These are phyloP conservation scores for Scenedesmus sp. DNA, from an alignment of 163 green algal genomes.

Conservation along the genomic window DNA sequence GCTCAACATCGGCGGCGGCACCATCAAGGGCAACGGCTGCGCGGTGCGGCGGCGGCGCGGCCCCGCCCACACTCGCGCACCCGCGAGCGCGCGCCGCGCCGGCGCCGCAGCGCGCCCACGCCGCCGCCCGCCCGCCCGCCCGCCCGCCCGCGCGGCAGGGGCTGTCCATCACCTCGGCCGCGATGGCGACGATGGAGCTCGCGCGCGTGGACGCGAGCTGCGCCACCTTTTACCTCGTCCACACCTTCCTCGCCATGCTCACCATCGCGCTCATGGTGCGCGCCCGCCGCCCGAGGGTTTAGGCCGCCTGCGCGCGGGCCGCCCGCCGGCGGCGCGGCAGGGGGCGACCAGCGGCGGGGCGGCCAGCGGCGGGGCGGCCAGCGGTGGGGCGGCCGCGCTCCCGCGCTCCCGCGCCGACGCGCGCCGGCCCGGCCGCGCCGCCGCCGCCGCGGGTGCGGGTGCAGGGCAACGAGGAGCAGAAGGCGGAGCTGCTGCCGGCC, in stretches of 20 bases:
- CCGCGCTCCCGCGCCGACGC: no score
- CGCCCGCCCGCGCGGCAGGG: slow-evolving; percentile 47
- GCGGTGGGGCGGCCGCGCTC: no score
- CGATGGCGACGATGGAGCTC: slow-evolving; percentile 80
- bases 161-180: slow-evolving; percentile 51
- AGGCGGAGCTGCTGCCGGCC: slow-evolving; percentile 78
- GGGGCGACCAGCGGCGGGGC: no score
- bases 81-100: no score
- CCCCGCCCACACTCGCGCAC: no score
- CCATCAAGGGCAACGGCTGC: slow-evolving; percentile 80
- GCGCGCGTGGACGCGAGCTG: slow-evolving; percentile 89
- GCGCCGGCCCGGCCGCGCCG: no score
- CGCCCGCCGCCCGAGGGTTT: no score
- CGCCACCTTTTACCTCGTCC: slow-evolving; percentile 93
- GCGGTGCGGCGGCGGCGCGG: slow-evolving; percentile 60
- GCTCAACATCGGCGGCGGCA: slow-evolving; percentile 80
- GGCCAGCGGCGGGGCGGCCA: no score
- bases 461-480: slow-evolving; percentile 90
- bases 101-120: no score
- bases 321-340: no score
- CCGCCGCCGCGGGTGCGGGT: no score
- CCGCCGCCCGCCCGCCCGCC: background rate
- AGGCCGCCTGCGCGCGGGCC: no score
- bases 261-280: slow-evolving; percentile 79
- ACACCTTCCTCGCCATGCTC: slow-evolving; percentile 88